These are phyloP conservation scores for Penicillium sp. DNA, from an alignment of 2,329 filamentous ascomycete species.

Conservation along the genomic window DNA sequence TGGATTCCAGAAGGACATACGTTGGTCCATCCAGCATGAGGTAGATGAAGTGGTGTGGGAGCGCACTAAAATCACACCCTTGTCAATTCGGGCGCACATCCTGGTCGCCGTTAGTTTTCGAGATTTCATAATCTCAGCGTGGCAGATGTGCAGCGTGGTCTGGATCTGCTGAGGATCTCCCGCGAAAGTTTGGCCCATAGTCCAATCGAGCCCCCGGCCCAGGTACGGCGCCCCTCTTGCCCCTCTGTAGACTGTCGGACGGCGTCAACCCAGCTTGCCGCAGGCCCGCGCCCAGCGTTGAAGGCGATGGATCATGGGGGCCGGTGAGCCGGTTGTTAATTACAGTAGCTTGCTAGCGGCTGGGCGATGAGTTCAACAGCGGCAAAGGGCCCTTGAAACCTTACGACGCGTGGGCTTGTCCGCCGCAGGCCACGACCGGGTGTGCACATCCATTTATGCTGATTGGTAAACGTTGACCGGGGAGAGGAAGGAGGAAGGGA, in stretches of 20 bases:
- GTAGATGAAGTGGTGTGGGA: neutral
- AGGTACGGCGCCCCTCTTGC: constrained; percentile 28
- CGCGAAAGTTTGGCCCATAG: constrained; percentile 34
- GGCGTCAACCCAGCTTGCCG: neutral
- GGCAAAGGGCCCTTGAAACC: constrained; percentile 12
- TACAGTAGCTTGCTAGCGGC: neutral
- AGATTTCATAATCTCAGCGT: neutral
- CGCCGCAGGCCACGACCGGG: neutral
- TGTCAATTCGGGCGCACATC: neutral
- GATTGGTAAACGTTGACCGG: constrained; percentile 12
- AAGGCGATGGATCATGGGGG: neutral
- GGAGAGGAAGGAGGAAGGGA: neutral
- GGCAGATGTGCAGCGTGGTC: neutral
- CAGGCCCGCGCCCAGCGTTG: neutral
- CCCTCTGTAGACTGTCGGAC: neutral
- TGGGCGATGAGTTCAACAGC: neutral
- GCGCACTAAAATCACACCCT: neutral
- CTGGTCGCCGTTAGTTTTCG: neutral
- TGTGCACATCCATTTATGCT: constrained; percentile 16
- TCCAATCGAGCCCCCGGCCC: constrained; percentile 27
- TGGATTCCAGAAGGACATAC: neutral
- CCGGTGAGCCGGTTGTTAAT: constrained; percentile 13
- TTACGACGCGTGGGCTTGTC: constrained; percentile 15
- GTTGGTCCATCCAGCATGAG: neutral
- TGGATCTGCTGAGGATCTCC: constrained; percentile 43